These are phyloP conservation scores for Kentomonas sorsogonicus DNA, from an alignment of 208 protist species.

Conservation along the genomic window DNA sequence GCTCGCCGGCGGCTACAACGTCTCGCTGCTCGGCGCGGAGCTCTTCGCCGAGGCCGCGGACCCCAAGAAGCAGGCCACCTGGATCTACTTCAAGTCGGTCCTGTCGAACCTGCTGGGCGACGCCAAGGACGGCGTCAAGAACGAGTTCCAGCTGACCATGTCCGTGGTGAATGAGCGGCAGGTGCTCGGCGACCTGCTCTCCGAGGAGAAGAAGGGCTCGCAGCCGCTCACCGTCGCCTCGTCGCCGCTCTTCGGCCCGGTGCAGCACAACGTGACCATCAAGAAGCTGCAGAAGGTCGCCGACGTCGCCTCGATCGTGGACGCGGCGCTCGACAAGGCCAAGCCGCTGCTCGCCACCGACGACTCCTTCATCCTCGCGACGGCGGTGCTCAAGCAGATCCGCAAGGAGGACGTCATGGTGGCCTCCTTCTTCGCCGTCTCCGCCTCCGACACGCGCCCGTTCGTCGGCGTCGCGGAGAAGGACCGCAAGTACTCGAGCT, in stretches of 20 bases:
- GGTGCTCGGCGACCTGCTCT: slow-evolving; percentile 32
- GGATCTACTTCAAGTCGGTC: slow-evolving; percentile 32
- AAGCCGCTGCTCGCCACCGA: slow-evolving; percentile 14
- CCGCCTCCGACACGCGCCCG: slow-evolving; percentile 27
- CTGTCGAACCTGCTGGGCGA: slow-evolving; percentile 18
- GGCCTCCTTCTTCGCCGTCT: slow-evolving; percentile 36
- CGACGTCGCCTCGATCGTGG: slow-evolving; percentile 23
- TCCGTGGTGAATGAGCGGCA: slow-evolving; percentile 32
- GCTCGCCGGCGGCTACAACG: slow-evolving; percentile 32
- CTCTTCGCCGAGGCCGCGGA: slow-evolving; percentile 13
- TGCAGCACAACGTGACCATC: slow-evolving; percentile 22
- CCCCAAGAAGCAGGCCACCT: slow-evolving; percentile 33
- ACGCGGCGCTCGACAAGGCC: slow-evolving; percentile 27
- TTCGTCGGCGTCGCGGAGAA: slow-evolving; percentile 27
- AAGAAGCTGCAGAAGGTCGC: slow-evolving; percentile 17
- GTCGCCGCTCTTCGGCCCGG: slow-evolving; percentile 45
- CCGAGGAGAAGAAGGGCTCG: slow-evolving; percentile 8
- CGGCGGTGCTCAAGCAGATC: slow-evolving; percentile 45
- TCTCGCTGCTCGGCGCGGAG: slow-evolving; percentile 42
- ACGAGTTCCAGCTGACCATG: slow-evolving; percentile 42
- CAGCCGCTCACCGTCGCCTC: slow-evolving; percentile 30
- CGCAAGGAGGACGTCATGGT: slow-evolving; percentile 36
- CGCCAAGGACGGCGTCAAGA: slow-evolving; percentile 9
- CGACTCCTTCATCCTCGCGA: slow-evolving; percentile 35
- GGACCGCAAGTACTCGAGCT: slow-evolving; percentile 21